Conservation (phyloP, 495 filamentous ascomycete genomes). For the Platismatia glauca region DNA sequence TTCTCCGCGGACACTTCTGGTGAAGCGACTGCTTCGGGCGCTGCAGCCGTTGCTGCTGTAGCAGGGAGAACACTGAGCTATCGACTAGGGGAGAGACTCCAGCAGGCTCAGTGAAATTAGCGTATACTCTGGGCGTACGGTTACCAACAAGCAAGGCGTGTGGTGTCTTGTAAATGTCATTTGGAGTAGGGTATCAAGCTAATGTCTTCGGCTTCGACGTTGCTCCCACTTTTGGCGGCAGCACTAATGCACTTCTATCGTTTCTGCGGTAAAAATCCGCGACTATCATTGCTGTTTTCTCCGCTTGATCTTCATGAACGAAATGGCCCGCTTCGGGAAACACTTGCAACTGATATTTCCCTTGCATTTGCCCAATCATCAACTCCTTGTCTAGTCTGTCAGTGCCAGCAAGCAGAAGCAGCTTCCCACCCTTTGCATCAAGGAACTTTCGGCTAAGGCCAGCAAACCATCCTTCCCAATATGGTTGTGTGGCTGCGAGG, state of each 20-base stretch:
- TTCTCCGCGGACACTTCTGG: constrained; percentile 5
- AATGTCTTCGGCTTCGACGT: constrained; percentile 30
- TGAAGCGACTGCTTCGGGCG: constrained; percentile 5
- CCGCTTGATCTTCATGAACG: constrained; percentile 87
- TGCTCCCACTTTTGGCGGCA: constrained; percentile 81
- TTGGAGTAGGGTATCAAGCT: constrained; percentile 31
- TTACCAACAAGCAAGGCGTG: constrained; percentile 3
- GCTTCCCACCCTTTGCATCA: constrained; percentile 71
- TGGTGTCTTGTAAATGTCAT: not conserved
- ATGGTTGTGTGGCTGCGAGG: constrained; percentile 72
- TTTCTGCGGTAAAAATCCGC: constrained; percentile 90
- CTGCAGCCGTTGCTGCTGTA: constrained; percentile 2
- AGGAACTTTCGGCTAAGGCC: constrained; percentile 87
- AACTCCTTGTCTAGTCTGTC: constrained; percentile 90
- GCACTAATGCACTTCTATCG: constrained; percentile 70
- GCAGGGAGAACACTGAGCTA: constrained; percentile 14
- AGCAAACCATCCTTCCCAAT: constrained; percentile 91
- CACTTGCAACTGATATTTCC: constrained; percentile 92
- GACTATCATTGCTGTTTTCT: constrained; percentile 71
- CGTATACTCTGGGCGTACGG: not conserved
- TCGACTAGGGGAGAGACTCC: constrained; percentile 14
- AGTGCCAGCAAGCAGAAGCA: constrained; percentile 85
- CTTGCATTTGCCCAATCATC: constrained; percentile 98
- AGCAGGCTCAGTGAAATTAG: not conserved
- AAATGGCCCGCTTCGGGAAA: constrained; percentile 84